phyloP scores from a whole-genome alignment of 805 yeast genomes.

The Kurtzmaniella cleridarum region DNA sequence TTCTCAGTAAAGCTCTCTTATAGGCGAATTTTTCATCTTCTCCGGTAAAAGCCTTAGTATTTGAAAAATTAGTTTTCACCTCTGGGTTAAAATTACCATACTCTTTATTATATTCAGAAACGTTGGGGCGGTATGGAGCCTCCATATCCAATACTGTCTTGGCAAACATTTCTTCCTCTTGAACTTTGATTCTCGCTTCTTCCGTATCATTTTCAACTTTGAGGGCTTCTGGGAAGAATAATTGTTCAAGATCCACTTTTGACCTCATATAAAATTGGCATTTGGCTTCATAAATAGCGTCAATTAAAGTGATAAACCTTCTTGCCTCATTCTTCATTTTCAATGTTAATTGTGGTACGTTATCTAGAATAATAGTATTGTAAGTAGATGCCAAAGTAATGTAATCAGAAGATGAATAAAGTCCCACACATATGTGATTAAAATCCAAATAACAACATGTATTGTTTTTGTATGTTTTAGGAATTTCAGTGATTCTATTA shows the following conservation, averaged over 20 bases:
- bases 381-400: slow-evolving; percentile 60
- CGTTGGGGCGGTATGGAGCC: slow-evolving; percentile 67
- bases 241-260: slow-evolving; percentile 43
- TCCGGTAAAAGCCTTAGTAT: slow-evolving; percentile 59
- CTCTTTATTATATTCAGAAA: slow-evolving; percentile 34
- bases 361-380: slow-evolving; percentile 51
- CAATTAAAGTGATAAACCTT: slow-evolving; percentile 58
- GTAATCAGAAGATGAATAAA: slow-evolving; percentile 63
- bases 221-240: slow-evolving; percentile 56
- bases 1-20: slow-evolving; percentile 63
- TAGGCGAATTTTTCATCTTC: slow-evolving; percentile 75
- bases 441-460: slow-evolving; percentile 48
- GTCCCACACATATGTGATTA: slow-evolving; percentile 48
- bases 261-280: slow-evolving; percentile 54
- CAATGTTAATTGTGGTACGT: slow-evolving; percentile 55
- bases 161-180: slow-evolving; percentile 67
- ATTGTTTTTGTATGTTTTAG: slow-evolving; percentile 29
- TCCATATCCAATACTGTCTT: slow-evolving; percentile 54
- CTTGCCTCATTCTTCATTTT: slow-evolving; percentile 64
- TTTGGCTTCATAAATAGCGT: slow-evolving; percentile 64
- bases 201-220: slow-evolving; percentile 8
- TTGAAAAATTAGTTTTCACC: slow-evolving; percentile 31
- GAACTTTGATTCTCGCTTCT: slow-evolving; percentile 39
- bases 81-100: not conserved
- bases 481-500: slow-evolving; percentile 47